Conservation (phyloP, 129 eudicot species). For the Flaveria sonorensis region DNA sequence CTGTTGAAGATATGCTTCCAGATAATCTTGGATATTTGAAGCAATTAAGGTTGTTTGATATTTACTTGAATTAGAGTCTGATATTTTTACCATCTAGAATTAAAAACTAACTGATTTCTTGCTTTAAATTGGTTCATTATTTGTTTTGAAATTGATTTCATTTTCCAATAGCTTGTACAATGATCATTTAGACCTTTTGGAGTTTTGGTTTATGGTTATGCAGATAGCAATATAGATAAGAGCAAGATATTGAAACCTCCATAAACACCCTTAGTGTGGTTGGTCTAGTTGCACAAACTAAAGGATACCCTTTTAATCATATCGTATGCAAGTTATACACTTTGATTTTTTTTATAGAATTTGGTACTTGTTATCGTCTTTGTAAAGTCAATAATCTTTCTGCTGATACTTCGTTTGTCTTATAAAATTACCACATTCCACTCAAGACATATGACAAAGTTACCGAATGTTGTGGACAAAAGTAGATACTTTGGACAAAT, state of each 20-base stretch:
- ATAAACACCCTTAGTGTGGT: neutral
- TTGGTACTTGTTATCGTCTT: neutral
- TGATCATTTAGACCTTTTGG: conserved; percentile 14
- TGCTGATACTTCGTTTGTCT: conserved; percentile 3
- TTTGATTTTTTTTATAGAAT: conserved; percentile 3
- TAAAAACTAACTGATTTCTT: conserved; percentile 11
- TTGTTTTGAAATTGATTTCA: neutral
- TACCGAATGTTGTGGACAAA: neutral
- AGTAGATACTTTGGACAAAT: conserved; percentile 3
- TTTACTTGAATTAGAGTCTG: conserved; percentile 5
- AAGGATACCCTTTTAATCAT: neutral
- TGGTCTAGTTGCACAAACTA: too few species aligned
- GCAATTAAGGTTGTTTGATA: conserved; percentile 18
- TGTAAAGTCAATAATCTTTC: conserved; percentile 7
- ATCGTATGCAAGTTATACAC: conserved; percentile 9
- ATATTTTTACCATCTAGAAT: conserved; percentile 2
- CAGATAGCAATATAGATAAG: conserved; percentile 5
- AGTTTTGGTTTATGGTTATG: neutral
- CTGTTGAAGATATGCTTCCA: conserved; percentile 7
- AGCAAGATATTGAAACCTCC: neutral
- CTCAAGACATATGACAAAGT: neutral
- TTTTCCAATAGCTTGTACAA: conserved; percentile 17
- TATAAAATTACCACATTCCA: neutral
- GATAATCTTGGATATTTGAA: neutral
- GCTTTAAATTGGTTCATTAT: neutral